Evolutionary conservation across 2,329 filamentous ascomycete species (phyloP).

Genomic region (Colletotrichum godetiae): DNA sequence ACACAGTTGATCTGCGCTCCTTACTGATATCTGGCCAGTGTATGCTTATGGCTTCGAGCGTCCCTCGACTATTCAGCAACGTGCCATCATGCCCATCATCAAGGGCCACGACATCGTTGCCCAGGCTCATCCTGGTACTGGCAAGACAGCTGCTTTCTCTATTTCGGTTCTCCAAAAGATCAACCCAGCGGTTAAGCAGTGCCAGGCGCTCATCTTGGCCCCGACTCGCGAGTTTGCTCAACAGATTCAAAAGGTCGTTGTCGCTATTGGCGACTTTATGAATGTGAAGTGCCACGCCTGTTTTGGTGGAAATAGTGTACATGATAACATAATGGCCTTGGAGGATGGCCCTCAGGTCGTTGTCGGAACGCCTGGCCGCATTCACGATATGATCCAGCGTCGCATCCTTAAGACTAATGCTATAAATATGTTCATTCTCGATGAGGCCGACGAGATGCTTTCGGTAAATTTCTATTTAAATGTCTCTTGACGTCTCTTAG

Average conservation of each 20-base stretch:
- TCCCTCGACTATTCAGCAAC: conserved; percentile 99
- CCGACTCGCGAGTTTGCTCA: conserved; percentile 98
- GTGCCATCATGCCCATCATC: conserved; percentile 99
- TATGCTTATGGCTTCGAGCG: conserved; percentile 99
- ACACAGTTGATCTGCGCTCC: too few relatives aligned
- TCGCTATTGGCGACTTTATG: conserved; percentile 99
- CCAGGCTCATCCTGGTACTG: conserved; percentile 99
- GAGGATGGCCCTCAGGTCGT: conserved; percentile 97
- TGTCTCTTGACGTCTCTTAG: conserved; percentile 44
- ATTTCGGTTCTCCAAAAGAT: conserved; percentile 99
- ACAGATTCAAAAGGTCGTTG: conserved; percentile 99
- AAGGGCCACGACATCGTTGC: conserved; percentile 99
- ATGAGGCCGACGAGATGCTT: conserved; percentile 99
- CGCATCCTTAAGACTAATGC: conserved; percentile 95
- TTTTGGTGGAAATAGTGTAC: conserved; percentile 97
- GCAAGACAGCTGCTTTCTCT: conserved; percentile 99
- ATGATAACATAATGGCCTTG: conserved; percentile 98
- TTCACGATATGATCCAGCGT: conserved; percentile 99
- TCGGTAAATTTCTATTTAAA: conserved; percentile 67
- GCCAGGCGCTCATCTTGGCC: conserved; percentile 97
- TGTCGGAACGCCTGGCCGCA: conserved; percentile 97
- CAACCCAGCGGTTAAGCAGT: conserved; percentile 92
- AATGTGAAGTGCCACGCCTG: conserved; percentile 98
- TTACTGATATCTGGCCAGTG: conserved; percentile 59
- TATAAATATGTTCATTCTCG: conserved; percentile 99